Evolutionary conservation across 2,329 filamentous ascomycete species (phyloP).

Genomic region (Drechmeria coniospora): DNA sequence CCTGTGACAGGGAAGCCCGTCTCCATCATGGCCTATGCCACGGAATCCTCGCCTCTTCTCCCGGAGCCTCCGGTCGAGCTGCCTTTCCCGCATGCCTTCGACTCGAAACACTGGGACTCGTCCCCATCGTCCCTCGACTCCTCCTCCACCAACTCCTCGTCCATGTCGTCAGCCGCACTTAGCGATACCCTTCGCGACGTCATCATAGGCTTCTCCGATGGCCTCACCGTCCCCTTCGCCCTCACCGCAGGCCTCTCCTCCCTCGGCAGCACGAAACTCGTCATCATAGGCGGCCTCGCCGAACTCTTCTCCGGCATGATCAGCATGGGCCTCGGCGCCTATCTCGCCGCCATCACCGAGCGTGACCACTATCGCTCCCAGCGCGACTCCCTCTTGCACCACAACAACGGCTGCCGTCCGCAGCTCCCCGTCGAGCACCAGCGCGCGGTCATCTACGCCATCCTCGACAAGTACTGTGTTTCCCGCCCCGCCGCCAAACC

Average conservation of each 20-base stretch:
- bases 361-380: slow-evolving; percentile 33
- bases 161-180: slow-evolving; percentile 16
- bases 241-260: slow-evolving; percentile 58
- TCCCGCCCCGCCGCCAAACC: slow-evolving; percentile 23
- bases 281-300: slow-evolving; percentile 57
- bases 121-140: slow-evolving; percentile 7
- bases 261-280: slow-evolving; percentile 47
- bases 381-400: slow-evolving; percentile 25
- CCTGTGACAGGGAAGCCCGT: too few relatives aligned
- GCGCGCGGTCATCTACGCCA: slow-evolving; percentile 30
- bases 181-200: slow-evolving; percentile 41
- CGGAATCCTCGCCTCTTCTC: slow-evolving; percentile 18
- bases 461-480: slow-evolving; percentile 36
- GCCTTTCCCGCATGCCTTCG: slow-evolving; percentile 6
- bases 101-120: slow-evolving; percentile 11
- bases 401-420: background rate
- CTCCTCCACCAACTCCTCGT: slow-evolving; percentile 6
- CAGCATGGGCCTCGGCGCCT: slow-evolving; percentile 63
- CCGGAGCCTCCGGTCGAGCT: slow-evolving; percentile 16
- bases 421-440: slow-evolving; percentile 15
- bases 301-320: slow-evolving; percentile 65
- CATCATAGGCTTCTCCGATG: slow-evolving; percentile 65
- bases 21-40: slow-evolving; percentile 10
- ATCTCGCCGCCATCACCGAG: slow-evolving; percentile 49
- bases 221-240: slow-evolving; percentile 66